Conservation (phyloP, 2,329 filamentous ascomycete genomes). For the Lecanosticta acicola region DNA sequence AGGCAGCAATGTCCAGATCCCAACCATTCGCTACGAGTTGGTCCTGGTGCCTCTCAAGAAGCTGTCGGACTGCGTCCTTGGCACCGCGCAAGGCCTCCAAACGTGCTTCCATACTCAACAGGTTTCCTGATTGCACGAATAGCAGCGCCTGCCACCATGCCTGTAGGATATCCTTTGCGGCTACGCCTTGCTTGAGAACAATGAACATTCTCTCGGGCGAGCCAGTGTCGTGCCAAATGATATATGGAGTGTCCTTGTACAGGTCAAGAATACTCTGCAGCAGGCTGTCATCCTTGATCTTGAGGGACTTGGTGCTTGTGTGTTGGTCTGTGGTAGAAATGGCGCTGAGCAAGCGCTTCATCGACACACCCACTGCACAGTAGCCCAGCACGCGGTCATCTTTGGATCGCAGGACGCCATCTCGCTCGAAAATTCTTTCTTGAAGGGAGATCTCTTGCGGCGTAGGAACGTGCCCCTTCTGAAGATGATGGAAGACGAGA, state of each 20-base stretch:
- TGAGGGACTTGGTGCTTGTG: slow-evolving; percentile 4
- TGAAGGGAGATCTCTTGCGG: slow-evolving; percentile 59
- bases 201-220: slow-evolving; percentile 43
- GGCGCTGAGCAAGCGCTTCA: slow-evolving; percentile 20
- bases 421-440: slow-evolving; percentile 57
- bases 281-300: slow-evolving; percentile 18
- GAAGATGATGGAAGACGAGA: slow-evolving; percentile 61
- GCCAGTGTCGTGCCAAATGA: slow-evolving; percentile 51
- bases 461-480: slow-evolving; percentile 46
- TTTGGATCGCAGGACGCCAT: slow-evolving; percentile 59
- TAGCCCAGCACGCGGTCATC: slow-evolving; percentile 46
- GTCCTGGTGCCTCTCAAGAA: slow-evolving; percentile 44
- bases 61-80: slow-evolving; percentile 37
- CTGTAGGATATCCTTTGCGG: slow-evolving; percentile 48
- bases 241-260: slow-evolving; percentile 46
- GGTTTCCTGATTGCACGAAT: background rate
- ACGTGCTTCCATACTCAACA: background rate
- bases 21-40: slow-evolving; percentile 52
- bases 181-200: slow-evolving; percentile 56
- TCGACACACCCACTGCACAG: slow-evolving; percentile 47
- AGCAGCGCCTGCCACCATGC: slow-evolving; percentile 58
- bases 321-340: slow-evolving; percentile 12
- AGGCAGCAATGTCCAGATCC: slow-evolving; percentile 58
- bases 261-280: slow-evolving; percentile 46
- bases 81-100: background rate